A percentile compares a stretch with the other conserved stretches of the same genome.
phyloP scores from a whole-genome alignment of 352 stramenopile species.

The Globisporangium cederbergense region DNA sequence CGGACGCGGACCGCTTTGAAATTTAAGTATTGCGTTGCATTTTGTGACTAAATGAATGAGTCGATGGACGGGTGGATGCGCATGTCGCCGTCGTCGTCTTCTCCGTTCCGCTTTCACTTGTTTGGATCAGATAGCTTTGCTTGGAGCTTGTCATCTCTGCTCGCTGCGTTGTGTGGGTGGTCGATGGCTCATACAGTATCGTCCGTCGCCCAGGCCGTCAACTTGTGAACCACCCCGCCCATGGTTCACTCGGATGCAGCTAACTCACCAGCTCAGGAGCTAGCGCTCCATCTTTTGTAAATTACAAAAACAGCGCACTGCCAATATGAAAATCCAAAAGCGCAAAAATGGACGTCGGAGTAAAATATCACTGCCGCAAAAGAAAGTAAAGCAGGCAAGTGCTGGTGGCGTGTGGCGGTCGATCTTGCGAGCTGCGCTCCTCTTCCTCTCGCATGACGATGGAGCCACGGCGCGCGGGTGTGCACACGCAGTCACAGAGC shows the following conservation, averaged over 20 bases:
- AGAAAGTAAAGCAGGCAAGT: background rate
- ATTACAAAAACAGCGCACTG: too few species aligned
- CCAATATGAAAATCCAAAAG: slow-evolving; percentile 3
- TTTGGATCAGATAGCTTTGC: background rate
- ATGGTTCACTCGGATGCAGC: too few species aligned
- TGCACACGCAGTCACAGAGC: background rate
- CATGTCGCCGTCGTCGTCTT: background rate
- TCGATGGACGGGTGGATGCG: background rate
- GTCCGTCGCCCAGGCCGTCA: too few species aligned
- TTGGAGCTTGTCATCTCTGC: too few species aligned
- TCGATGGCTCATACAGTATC: too few species aligned
- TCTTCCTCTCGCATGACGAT: slow-evolving; percentile 3
- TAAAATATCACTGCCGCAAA: too few species aligned
- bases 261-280: too few species aligned
- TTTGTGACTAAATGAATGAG: slow-evolving; percentile 4
- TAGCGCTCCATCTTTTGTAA: too few species aligned
- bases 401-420: background rate
- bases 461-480: background rate
- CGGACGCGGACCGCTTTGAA: slow-evolving; percentile 45
- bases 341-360: too few species aligned
- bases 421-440: background rate
- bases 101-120: background rate
- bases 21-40: slow-evolving; percentile 29
- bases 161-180: too few species aligned
- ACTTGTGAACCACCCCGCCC: too few species aligned